Base-by-base conservation (phyloP, 2,329 filamentous ascomycete species). In the Monosporascus sp. region DNA sequence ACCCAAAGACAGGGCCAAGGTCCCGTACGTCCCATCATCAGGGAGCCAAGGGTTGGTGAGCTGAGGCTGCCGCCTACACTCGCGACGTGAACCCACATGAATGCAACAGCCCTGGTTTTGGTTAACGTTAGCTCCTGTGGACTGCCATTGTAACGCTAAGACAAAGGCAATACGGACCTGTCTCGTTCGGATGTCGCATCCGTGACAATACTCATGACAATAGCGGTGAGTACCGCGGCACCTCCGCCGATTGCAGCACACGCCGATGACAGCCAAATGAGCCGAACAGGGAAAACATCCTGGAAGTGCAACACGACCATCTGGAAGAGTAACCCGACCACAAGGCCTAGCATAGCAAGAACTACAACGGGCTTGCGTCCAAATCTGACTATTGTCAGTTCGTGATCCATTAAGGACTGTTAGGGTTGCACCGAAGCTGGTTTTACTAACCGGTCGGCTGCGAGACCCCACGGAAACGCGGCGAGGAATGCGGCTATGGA, bases 41-140 rank as follows among this genome's bases (percentile, higher is more conserved):
- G n/a, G 8, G 64, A 61, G 0, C 64, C 57, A 11, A 68, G 47
- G 2, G 59, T 57, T 2, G 66, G 65, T 0, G 65, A 62, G 2
- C 62, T 18, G 2, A 67, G 54, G 24, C 55, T 61, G 20, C 79
- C 80, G 27, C 72, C 69, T 52, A 81, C 77, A 66, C 68, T 80
- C 6, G 76, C 72, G 4, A 81, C 77, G 7, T 79, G 77, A 53
- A 76, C 76, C 68, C 80, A 77, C 60, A 79, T 77, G 59, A 74
- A 74, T 22, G 63, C 60, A 31, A 71, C 65, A 6, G 70, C 64
- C 54, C 72, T 74, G 49, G 14, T 25, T 15, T 17, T 11, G 20
- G 41, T 44, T 22, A 25, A 17, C 15, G 8, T 45, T n/a, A 45
- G 39, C 39, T 8, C 39, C 9, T 31, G 9, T 31, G 9, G 18